A percentile compares a stretch with the other conserved stretches of the same genome.
Evolutionary conservation across 768 basidiomycete species (phyloP).

Genomic region (Pulveroboletus frians): DNA sequence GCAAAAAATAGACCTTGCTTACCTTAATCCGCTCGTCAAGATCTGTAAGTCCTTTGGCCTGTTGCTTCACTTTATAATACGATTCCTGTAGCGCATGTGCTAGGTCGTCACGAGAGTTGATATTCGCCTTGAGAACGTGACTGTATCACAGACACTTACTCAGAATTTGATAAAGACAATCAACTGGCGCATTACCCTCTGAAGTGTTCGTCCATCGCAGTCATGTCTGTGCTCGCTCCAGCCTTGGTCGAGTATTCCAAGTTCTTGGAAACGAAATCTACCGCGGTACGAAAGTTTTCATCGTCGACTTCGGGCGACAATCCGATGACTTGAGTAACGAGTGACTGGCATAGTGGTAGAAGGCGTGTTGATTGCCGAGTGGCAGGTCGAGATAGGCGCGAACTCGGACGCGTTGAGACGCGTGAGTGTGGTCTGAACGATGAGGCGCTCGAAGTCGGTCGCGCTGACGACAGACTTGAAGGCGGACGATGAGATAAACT

Average conservation of each 20-base stretch:
- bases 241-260: constrained; percentile 57
- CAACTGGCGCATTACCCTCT: constrained; percentile 41
- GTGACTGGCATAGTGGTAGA: constrained; percentile 46
- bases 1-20: not conserved
- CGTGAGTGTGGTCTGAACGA: constrained; percentile 33
- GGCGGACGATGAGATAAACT: constrained; percentile 38
- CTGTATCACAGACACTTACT: constrained; percentile 31
- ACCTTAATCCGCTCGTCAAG: constrained; percentile 67
- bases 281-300: constrained; percentile 42
- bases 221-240: constrained; percentile 52
- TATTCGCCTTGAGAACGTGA: constrained; percentile 60
- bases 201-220: constrained; percentile 46
- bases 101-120: constrained; percentile 58
- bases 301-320: constrained; percentile 40
- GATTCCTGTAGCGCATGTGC: constrained; percentile 56
- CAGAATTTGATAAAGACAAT: not conserved
- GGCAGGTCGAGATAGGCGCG: constrained; percentile 47
- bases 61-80: constrained; percentile 47
- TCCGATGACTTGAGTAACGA: constrained; percentile 53
- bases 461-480: constrained; percentile 45
- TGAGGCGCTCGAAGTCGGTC: constrained; percentile 41
- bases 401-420: constrained; percentile 35
- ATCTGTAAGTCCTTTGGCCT: constrained; percentile 46
- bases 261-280: constrained; percentile 55
- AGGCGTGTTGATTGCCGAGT: constrained; percentile 49